Evolutionary conservation across 306 rosid species (phyloP), one percentile per base, ranked within the genome.

Genomic region (Casuarina equisetifolia): DNA sequence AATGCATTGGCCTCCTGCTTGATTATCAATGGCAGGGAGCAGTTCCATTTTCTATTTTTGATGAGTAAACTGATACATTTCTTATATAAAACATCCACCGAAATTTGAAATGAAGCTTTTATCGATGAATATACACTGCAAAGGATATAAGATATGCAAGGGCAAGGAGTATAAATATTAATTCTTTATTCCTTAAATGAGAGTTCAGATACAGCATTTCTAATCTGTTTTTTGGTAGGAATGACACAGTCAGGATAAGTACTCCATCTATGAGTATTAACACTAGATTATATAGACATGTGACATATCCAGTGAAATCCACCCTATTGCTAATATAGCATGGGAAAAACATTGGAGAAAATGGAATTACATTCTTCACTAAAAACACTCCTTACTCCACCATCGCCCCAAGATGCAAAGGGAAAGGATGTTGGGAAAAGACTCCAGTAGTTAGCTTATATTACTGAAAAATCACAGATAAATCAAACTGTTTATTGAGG

Each of bases 321-420:
- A 64, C 16, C 48, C 44, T 38, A 39, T 39, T 17, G 5, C 48
- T 48, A 64, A 15, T 39, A 15, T 10, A 38, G 15, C 66, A 20
- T 9, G 3, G 32, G n/a, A 64, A 16, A 35, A 64, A 10, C 40
- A 36, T 20, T 39, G 72, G 55, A 62, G 57, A 6, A 17, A 45
- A 20, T 38, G 19, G 53, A 6, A 72, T 66, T 3, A 6, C 72
- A 35, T 3, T 54, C 36, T 32, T 49, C 49, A 51, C 73, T 57
- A 76, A 66, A 51, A 12, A 67, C 36, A 76, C 52, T 35, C 69
- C 58, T 63, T 55, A 55, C 58, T n/a, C n/a, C 39, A 46, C 75
- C 81, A 44, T 43, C 3, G 74, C 71, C 71, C 71, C 57, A 49
- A 45, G 35, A 76, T 43, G 61, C 57, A 62, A 62, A 62, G 32